Base-by-base conservation (phyloP, 331 rosid species). In the Malus hybrid region DNA sequence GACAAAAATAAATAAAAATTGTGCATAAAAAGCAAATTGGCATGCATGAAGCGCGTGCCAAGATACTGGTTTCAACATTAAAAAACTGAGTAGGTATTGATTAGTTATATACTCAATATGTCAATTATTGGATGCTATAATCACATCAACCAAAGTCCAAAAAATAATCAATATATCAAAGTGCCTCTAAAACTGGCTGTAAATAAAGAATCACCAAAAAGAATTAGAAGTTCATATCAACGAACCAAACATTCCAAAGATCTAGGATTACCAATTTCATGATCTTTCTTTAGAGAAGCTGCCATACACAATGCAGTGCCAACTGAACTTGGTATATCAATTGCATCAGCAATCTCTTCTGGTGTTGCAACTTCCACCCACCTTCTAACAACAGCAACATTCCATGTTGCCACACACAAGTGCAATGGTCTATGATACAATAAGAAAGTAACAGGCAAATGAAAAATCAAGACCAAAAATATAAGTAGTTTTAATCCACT, bases 271-370 rank as follows among this genome's bases (percentile, higher is more conserved):
- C 99, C 99, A 80, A 76, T 83, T 85, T 95, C 96, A 83, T 90
- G 99, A 81, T 90, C 97, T 79, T 90, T 95, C 88, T 95, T 95
- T 50, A 96, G 82, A 71, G 92, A 92, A 83, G 99, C 97, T 16
- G 99, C 99, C 97, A 95, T 90, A 83, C 99, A 95, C 81, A 95
- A 83, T 14, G 99, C 96, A 73, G 97, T 92, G 81, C 99, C 99
- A 80, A 87, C 80, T 67, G 97, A 87, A 76, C 90, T 84, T 69
- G 84, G 84, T 68, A 89, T 86, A 78, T 95, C 96, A 89, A 95
- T 89, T 69, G 97, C 90, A 80, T 87, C 92, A 16, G 85, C 89
- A 80, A 95, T 90, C 81, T 90, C 99, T 80, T 92, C 87, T 19
- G 81, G 32, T 67, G 89, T 85, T 75, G 99, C 93, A 83, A 92